Base-by-base conservation (phyloP, 345 rosid species). In the Arabidopsis suecica region DNA sequence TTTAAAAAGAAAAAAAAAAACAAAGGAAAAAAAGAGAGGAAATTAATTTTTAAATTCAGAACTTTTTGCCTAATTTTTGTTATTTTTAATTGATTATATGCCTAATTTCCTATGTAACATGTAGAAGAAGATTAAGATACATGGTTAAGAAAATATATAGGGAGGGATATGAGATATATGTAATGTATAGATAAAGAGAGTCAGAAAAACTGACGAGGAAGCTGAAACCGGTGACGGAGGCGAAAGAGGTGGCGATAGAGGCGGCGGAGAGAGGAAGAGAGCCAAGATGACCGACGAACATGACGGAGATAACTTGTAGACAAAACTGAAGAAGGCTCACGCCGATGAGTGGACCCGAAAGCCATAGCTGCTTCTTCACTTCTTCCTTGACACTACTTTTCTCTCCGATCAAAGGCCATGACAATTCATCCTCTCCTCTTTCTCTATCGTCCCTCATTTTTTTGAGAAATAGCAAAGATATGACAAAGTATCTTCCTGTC, bases 241-340 rank as follows among this genome's bases (percentile, higher is more conserved):
- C 83, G 38, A 84, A 84, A 65, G 85, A 79, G 22, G 86, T 82
- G 45, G 89, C 84, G 41, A 84, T 72, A 18, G 84, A 77, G 69
- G 88, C 86, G 45, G 86, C 82, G 1, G 86, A 75, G 51, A 86
- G 88, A 28, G 88, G 47, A 45, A 89, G 54, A 76, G 88, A 83
- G 5, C 97, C 90, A n/a, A 87, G 86, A 76, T 88, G 95, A 28
- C 95, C 88, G 16, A 85, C 83, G 71, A 79, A 81, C 88, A 85
- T 83, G n/a, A 84, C 77, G 11, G 82, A 74, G 61, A 75, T 79
- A 7, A 74, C 60, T 68, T 79, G 82, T 0, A 79, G 70, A 65
- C 61, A 50, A 14, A 47, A 75, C 56, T 70, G 83, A 23, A 75
- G 75, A 58, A 80, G 69, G 25, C 83, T 61, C 13, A 65, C 73